Conservation (phyloP, 1,284 basidiomycete species). For the Omphalotus olearius region DNA sequence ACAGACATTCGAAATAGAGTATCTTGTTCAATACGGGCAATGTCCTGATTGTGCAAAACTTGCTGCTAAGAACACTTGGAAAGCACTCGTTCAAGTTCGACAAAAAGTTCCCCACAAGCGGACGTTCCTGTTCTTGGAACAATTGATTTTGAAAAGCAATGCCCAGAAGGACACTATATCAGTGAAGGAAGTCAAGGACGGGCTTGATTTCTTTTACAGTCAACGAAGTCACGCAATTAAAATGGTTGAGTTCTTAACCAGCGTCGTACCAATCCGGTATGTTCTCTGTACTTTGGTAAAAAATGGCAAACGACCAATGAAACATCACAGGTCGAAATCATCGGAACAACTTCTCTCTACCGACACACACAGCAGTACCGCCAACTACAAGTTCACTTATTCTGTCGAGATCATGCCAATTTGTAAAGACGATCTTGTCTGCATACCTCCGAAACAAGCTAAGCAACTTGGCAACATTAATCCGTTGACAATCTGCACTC, state of each 20-base stretch:
- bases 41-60: slow-evolving; percentile 92
- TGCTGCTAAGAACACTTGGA: slow-evolving; percentile 99
- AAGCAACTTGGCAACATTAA: slow-evolving; percentile 84
- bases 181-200: slow-evolving; percentile 91
- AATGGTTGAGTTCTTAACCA: slow-evolving; percentile 93
- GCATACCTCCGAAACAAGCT: slow-evolving; percentile 81
- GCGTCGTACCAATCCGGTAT: slow-evolving; percentile 86
- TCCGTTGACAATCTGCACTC: slow-evolving; percentile 83
- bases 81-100: slow-evolving; percentile 93
- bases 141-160: slow-evolving; percentile 94
- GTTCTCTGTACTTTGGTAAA: slow-evolving; percentile 19
- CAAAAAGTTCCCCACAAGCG: slow-evolving; percentile 98
- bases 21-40: slow-evolving; percentile 93
- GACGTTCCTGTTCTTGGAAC: slow-evolving; percentile 97
- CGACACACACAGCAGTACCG: slow-evolving; percentile 89
- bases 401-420: slow-evolving; percentile 96
- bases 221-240: slow-evolving; percentile 90
- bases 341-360: slow-evolving; percentile 93
- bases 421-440: slow-evolving; percentile 97
- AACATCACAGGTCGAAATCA: slow-evolving; percentile 65
- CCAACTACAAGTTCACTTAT: slow-evolving; percentile 98
- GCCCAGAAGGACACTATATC: slow-evolving; percentile 96
- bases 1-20: slow-evolving; percentile 97
- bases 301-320: neutral
- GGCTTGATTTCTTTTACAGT: slow-evolving; percentile 96